Percentiles rank a stretch among this genome's conserved stretches.
These are phyloP conservation scores for Cladophialophora chaetospira DNA, from an alignment of 2,329 filamentous ascomycete species.

Conservation along the genomic window DNA sequence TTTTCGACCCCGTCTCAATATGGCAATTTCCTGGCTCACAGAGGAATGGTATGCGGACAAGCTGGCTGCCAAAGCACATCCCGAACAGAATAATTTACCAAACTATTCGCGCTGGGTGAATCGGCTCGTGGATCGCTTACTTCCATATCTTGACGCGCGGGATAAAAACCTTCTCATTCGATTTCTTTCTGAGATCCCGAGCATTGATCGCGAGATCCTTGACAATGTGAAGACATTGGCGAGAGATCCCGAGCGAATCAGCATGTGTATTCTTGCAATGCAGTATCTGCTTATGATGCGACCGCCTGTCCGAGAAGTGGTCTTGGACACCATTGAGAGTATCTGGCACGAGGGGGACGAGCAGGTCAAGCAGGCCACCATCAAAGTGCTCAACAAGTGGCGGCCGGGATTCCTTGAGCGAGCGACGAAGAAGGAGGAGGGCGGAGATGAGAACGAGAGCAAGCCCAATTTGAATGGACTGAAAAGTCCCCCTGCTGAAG, in stretches of 20 bases:
- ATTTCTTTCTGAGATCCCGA: slow-evolving; percentile 88
- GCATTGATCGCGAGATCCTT: slow-evolving; percentile 71
- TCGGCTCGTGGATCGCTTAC: slow-evolving; percentile 81
- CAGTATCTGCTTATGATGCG: slow-evolving; percentile 62
- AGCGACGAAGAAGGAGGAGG: slow-evolving; percentile 24
- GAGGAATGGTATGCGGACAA: slow-evolving; percentile 98
- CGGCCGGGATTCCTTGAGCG: slow-evolving; percentile 45
- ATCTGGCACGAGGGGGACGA: slow-evolving; percentile 58
- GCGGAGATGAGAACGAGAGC: not conserved
- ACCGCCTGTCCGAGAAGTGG: slow-evolving; percentile 60
- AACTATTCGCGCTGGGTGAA: slow-evolving; percentile 80
- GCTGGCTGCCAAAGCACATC: slow-evolving; percentile 49
- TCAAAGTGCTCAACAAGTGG: slow-evolving; percentile 59
- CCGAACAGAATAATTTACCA: slow-evolving; percentile 35
- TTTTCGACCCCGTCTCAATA: slow-evolving; percentile 84
- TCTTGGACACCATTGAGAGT: slow-evolving; percentile 60
- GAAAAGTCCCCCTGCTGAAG: slow-evolving; percentile 7
- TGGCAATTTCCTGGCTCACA: slow-evolving; percentile 89
- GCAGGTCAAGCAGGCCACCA: slow-evolving; percentile 50
- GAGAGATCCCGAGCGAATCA: slow-evolving; percentile 64
- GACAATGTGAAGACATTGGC: slow-evolving; percentile 68
- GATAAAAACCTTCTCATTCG: slow-evolving; percentile 82
- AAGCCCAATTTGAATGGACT: slow-evolving; percentile 18
- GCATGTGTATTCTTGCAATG: slow-evolving; percentile 59
- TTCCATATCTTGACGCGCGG: slow-evolving; percentile 86